Evolutionary conservation across 257 asterid species (phyloP), one percentile per base, ranked within the genome.

Genomic region (Solanum sparsipilum): DNA sequence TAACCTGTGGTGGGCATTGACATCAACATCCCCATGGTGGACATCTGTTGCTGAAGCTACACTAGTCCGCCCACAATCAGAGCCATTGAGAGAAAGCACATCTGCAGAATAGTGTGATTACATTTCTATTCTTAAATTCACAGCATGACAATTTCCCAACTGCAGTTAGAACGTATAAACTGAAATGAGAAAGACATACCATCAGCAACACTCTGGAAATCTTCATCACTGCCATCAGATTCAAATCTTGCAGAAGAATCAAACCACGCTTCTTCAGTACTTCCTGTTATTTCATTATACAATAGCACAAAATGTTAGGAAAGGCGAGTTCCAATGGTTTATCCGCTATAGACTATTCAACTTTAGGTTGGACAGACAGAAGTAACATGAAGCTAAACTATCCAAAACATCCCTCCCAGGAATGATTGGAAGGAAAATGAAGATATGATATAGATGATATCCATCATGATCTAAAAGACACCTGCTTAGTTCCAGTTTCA

Each of bases 221-320:
- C 99, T 65, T 97, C 99, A 36, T 96, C 98, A 32, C 99, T 96
- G 90, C 95, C 93, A 70, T 97, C 99, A 2, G 97, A 94, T 74
- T 97, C 99, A 32, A 97, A 95, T 60, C 90, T 88, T 73, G 92
- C 92, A 84, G 95, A 93, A 87, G 99, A 93, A 90, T 97, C 99
- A 29, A 90, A 96, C 99, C 99, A 97, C 12, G 98, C 93, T 93
- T 96, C 99, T 83, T 97, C 99, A 31, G 68, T 89, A 72, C 92
- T 93, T 82, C 98, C 99, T 96, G 93, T 74, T 74, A 86, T 35
- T 78, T 36, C 63, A 56, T 86, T 74, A 70, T 70, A 13, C 75
- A 68, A 10, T 74, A 73, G 31, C 71, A 70, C 60, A 38, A 52
- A 74, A 73, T 9, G 12, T 86, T 73, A 72, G 71, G 2, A 29